These are phyloP conservation scores for Tricholoma bakamatsutake DNA, from an alignment of 768 basidiomycete species.

Conservation along the genomic window DNA sequence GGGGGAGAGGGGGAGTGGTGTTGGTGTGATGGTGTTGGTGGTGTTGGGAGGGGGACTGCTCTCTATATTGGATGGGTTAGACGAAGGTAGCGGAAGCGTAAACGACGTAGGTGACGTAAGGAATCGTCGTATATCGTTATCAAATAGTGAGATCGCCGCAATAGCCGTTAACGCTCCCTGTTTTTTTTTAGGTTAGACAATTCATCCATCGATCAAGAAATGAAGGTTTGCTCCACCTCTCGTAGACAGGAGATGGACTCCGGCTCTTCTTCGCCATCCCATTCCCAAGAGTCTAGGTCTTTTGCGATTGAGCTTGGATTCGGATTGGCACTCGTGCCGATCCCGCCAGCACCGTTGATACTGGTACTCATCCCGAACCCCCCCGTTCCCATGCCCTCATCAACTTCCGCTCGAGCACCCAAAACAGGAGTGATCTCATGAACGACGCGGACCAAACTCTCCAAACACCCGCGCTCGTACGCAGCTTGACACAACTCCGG, in stretches of 20 bases:
- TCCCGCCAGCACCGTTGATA: not conserved
- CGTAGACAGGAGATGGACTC: slow-evolving; percentile 52
- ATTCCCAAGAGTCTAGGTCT: slow-evolving; percentile 25
- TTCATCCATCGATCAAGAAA: no score
- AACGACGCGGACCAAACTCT: slow-evolving; percentile 45
- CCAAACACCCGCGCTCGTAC: slow-evolving; percentile 62
- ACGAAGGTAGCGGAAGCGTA: slow-evolving; percentile 33
- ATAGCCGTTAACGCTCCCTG: slow-evolving; percentile 53
- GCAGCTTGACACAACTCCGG: slow-evolving; percentile 60
- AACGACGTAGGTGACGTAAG: slow-evolving; percentile 46
- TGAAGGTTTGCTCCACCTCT: slow-evolving; percentile 38
- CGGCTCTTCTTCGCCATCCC: slow-evolving; percentile 64
- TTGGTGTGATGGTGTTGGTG: not conserved
- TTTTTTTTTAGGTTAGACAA: no score
- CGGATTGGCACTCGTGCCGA: no score
- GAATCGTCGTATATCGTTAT: slow-evolving; percentile 64
- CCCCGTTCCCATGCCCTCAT: not conserved
- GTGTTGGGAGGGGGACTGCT: not conserved
- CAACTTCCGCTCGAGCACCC: not conserved
- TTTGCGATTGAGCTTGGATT: no score
- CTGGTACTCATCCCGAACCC: not conserved
- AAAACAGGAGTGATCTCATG: slow-evolving; percentile 43
- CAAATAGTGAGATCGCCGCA: slow-evolving; percentile 66
- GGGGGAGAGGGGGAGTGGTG: slow-evolving; percentile 32
- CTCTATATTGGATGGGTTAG: no score